Percentiles rank a stretch among this genome's conserved stretches.
These are phyloP conservation scores for Coemansia sp. DNA, from an alignment of 192 early-diverging fungal genomes.

Conservation along the genomic window DNA sequence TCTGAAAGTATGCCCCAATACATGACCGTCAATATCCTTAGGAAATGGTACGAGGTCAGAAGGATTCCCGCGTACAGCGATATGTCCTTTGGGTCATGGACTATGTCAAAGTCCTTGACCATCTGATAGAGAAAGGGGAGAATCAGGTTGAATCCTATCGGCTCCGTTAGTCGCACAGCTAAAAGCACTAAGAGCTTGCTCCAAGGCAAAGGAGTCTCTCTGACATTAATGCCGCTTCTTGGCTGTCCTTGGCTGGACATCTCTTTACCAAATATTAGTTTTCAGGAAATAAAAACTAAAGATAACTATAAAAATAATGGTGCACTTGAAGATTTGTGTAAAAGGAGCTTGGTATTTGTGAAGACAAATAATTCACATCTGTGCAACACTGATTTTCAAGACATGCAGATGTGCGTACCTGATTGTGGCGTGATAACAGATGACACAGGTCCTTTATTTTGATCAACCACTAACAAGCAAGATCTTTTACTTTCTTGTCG, in stretches of 20 bases:
- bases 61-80: conserved; percentile 71
- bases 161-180: conserved; percentile 60
- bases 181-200: conserved; percentile 27
- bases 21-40: conserved; percentile 57
- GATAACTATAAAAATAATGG: not conserved
- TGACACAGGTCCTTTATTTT: too few species aligned
- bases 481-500: too few species aligned
- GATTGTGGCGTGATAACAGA: too few species aligned
- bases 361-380: too few species aligned
- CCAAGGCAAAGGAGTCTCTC: conserved; percentile 52
- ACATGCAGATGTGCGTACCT: too few species aligned
- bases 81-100: conserved; percentile 71
- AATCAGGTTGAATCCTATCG: conserved; percentile 71
- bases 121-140: conserved; percentile 89
- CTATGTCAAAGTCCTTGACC: conserved; percentile 70
- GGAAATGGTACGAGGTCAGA: conserved; percentile 53
- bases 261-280: too few species aligned
- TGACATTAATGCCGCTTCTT: not conserved
- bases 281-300: too few species aligned
- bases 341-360: too few species aligned
- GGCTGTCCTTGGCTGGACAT: too few species aligned
- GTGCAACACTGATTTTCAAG: too few species aligned
- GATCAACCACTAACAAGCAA: too few species aligned
- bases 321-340: too few species aligned
- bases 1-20: conserved; percentile 77